Evolutionary conservation across 192 early-diverging fungal genomes (phyloP), one percentile per base, ranked within the genome.

Genomic region (Haplosporangium gracile): DNA sequence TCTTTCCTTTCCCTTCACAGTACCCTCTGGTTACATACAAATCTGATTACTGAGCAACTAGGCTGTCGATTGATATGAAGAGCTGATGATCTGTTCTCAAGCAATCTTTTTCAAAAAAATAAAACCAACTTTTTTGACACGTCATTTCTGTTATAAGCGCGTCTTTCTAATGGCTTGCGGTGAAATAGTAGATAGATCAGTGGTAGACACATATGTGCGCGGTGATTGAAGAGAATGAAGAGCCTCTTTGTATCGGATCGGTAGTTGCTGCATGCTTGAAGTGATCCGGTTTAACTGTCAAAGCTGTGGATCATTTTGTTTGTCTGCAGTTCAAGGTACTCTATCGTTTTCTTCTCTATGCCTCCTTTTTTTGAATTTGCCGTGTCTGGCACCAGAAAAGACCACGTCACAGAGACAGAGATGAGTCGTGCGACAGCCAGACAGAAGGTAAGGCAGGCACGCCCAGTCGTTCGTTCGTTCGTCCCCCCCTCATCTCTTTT

Each of bases 361-460:
- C 68, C 1, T 43, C 70, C 70, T 42, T 42, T 72, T 29, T 70
- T 72, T 38, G n/a, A n/a, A 72, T 34, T 36, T 15, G 9, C 65
- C 36, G 36, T 36, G 1, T 13, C 36, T 18, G 5, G 32, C n/a
- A 38, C 13, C 7, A 38, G 15, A 43, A 34, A 29, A 26, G 40
- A 49, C 15, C 71, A 73, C 71, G 42, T 73, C 71, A 73, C 71
- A 47, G 71, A 40, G 71, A 73, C 0, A 36, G 36, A 36, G 36
- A 36, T 1, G 36, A 36, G 36, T 36, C 36, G 36, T 36, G 36
- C 36, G 2, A 36, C 36, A 36, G 1, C 36, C 36, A 36, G 36
- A 36, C 36, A 36, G 36, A 36, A 36, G 36, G 36, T 36, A 36
- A 36, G 47, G 9, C 42, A 43, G 9, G 42, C 43, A 45, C 43